Percentiles rank a stretch among this genome's conserved stretches.
phyloP scores from a whole-genome alignment of 2,329 filamentous ascomycete species.

The Lachnellula arida region DNA sequence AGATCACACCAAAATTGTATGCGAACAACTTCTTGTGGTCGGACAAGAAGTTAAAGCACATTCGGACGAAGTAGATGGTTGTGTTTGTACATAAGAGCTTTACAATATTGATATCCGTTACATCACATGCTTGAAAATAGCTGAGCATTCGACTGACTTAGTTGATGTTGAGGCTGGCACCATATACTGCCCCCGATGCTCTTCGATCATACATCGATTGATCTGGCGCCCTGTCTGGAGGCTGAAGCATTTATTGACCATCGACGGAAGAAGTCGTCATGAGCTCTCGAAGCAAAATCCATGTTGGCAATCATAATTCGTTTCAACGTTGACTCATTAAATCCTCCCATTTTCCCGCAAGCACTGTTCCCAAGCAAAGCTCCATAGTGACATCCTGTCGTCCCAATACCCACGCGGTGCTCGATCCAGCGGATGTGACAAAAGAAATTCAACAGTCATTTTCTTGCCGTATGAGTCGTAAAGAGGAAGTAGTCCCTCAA shows the following conservation, averaged over 20 bases:
- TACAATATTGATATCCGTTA: not conserved
- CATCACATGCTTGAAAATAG: not conserved
- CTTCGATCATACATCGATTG: no score
- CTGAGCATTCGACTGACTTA: not conserved
- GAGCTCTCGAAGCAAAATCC: no score
- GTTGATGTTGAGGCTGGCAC: no score
- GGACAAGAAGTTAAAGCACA: constrained; percentile 79
- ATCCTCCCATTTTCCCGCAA: constrained; percentile 1
- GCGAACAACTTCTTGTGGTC: constrained; percentile 93
- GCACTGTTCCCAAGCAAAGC: constrained; percentile 9
- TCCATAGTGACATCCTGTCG: not conserved
- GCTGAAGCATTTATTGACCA: no score
- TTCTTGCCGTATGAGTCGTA: constrained; percentile 1
- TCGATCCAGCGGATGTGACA: not conserved
- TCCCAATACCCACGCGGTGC: not conserved
- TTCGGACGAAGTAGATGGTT: constrained; percentile 66
- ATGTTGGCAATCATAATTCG: no score
- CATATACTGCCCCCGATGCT: not conserved
- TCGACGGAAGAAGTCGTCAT: no score
- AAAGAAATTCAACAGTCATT: constrained; percentile 1
- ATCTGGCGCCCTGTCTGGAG: no score
- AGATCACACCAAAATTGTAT: constrained; percentile 86
- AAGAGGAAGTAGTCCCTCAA: constrained; percentile 8
- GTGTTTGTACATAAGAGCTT: constrained; percentile 25
- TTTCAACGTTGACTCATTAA: not conserved